Evolutionary conservation across 2,329 filamentous ascomycete genomes (phyloP), one percentile per base, ranked within the genome.

Genomic region (Peltaster fructicola): DNA sequence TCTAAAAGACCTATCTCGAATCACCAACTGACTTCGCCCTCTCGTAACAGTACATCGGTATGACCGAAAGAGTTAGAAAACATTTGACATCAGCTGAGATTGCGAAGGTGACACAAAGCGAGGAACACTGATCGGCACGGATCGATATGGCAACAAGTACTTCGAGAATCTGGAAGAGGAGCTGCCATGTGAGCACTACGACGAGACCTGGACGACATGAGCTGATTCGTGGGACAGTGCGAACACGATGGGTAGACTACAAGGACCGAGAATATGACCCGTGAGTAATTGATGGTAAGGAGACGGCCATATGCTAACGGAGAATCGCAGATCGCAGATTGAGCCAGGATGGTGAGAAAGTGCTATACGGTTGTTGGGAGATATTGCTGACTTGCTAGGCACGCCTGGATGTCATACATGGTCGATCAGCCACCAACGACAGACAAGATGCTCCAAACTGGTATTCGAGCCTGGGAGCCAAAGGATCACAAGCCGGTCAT

Each of bases 231-330:
- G n/a, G 11, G 11, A 27, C 42, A 88, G 82, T 93, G 44, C 77
- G 85, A 47, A 93, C 82, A 41, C 72, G 84, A 63, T 98, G 90
- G 88, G 79, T 98, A 36, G 84, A 95, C 56, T 98, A 90, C 65
- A 85, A 81, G 59, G 66, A 78, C 53, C 64, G 79, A 43, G 81
- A 95, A 53, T 78, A 65, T 48, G 78, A 88, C 44, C 62, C 78
- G 68, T 77, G 61, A 41, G 68, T 49, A n/a, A 8, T 15, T 14
- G 16, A 19, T 5, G 9, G n/a, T n/a, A n/a, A n/a, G n/a, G n/a
- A n/a, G n/a, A n/a, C n/a, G n/a, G n/a, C n/a, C n/a, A n/a, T n/a
- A n/a, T 24, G 33, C 52, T 56, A 53, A 67, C 40, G 34, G 44
- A 12, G 5, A 12, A 45, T 39, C 19, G 31, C 37, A 76, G 72